A percentile compares a stretch with the other conserved stretches of the same genome.
Conservation (phyloP, 2,329 filamentous ascomycete species). For the Cryphonectria naterciae region DNA sequence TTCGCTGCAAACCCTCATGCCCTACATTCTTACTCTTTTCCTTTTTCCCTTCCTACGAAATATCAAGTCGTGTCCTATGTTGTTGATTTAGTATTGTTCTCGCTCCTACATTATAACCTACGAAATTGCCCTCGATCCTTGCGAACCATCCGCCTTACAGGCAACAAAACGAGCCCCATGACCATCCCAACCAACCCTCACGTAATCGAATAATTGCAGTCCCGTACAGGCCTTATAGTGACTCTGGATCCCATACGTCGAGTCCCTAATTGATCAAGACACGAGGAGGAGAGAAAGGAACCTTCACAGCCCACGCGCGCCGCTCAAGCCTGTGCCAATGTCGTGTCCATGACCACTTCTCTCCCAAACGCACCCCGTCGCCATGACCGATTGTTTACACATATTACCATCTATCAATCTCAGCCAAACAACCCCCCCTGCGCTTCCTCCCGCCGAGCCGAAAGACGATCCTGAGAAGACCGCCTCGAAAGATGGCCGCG, state of each 20-base stretch:
- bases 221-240: neutral
- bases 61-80: neutral
- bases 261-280: neutral
- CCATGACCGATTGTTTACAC: conserved; percentile 27
- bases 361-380: neutral
- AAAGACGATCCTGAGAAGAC: conserved; percentile 1
- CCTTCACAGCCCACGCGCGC: neutral
- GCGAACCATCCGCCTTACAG: neutral
- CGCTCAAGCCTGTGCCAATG: conserved; percentile 9
- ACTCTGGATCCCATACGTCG: neutral
- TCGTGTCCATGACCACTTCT: conserved; percentile 6
- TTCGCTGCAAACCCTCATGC: neutral
- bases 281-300: neutral
- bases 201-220: neutral
- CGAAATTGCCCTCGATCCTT: neutral
- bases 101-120: neutral
- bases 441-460: neutral
- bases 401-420: conserved; percentile 21
- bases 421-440: neutral
- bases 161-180: neutral
- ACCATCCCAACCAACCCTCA: neutral
- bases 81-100: neutral
- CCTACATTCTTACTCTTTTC: neutral
- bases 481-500: conserved; percentile 12
- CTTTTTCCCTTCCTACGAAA: no score